Evolutionary conservation across 2,329 filamentous ascomycete species (phyloP).

Genomic region (Monilinia fructigena): DNA sequence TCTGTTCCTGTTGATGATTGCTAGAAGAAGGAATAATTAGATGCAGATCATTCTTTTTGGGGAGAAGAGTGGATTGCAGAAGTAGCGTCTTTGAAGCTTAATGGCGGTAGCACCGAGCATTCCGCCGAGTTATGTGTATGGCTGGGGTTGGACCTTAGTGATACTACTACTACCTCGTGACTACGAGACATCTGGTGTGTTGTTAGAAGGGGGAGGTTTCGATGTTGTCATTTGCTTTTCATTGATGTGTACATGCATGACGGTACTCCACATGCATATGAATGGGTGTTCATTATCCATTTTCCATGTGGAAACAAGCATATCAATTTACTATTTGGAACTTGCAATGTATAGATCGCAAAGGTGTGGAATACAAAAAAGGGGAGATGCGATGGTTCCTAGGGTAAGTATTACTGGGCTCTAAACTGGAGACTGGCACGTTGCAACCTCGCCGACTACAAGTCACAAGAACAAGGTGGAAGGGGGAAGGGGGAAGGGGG

Average conservation of each 20-base stretch:
- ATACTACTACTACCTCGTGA: constrained; percentile 2
- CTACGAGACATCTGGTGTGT: neutral
- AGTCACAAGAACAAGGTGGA: neutral
- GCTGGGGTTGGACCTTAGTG: neutral
- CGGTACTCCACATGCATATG: constrained; percentile 2
- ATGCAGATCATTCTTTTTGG: neutral
- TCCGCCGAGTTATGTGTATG: constrained; percentile 1
- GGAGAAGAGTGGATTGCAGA: neutral
- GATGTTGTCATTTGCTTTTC: constrained; percentile 13
- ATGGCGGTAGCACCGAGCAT: constrained; percentile 11
- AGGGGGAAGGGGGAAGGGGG: neutral
- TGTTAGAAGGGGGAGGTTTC: neutral
- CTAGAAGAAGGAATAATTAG: neutral
- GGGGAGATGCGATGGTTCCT: constrained; percentile 7
- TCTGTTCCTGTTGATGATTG: constrained; percentile 13
- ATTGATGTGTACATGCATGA: constrained; percentile 15
- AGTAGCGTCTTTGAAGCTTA: constrained; percentile 8
- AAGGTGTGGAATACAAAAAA: constrained; percentile 1
- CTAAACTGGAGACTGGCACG: constrained; percentile 10
- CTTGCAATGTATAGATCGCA: neutral
- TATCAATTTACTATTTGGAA: constrained; percentile 4
- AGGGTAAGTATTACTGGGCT: neutral
- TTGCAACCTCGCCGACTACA: constrained; percentile 14
- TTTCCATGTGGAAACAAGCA: constrained; percentile 16
- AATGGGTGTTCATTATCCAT: constrained; percentile 8